Evolutionary conservation across 768 basidiomycete species (phyloP).

Genomic region (Rubroboletus pulcherrimus): DNA sequence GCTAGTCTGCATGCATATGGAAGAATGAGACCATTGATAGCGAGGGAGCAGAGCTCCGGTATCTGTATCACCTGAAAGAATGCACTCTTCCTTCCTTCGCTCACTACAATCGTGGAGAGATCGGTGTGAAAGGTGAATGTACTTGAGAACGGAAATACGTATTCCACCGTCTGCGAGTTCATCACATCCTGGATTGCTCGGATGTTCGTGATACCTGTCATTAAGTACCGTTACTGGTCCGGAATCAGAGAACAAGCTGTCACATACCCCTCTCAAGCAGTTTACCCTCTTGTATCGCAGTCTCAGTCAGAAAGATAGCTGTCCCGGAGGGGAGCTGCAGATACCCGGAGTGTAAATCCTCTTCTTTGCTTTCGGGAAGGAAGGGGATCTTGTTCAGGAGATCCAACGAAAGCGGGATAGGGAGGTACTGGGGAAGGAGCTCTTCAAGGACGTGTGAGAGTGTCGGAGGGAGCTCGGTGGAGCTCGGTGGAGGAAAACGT

Average conservation of each 20-base stretch:
- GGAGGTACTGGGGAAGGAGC: slow-evolving; percentile 54
- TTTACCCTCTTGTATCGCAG: slow-evolving; percentile 63
- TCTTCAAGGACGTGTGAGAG: slow-evolving; percentile 53
- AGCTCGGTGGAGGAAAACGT: slow-evolving; percentile 49
- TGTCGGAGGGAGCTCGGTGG: slow-evolving; percentile 36
- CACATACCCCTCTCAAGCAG: slow-evolving; percentile 47
- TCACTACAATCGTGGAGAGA: slow-evolving; percentile 57
- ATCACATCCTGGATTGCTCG: slow-evolving; percentile 62
- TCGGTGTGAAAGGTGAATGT: slow-evolving; percentile 71
- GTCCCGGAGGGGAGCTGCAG: slow-evolving; percentile 68
- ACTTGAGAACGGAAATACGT: slow-evolving; percentile 70
- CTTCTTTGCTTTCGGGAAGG: slow-evolving; percentile 61
- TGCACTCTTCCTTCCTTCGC: slow-evolving; percentile 63
- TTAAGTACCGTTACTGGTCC: neutral
- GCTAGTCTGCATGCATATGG: slow-evolving; percentile 47
- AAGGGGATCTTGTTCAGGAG: slow-evolving; percentile 57
- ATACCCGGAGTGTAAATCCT: slow-evolving; percentile 71
- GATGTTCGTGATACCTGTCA: slow-evolving; percentile 59
- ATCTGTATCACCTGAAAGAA: slow-evolving; percentile 58
- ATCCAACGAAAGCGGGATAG: slow-evolving; percentile 59
- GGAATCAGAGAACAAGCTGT: neutral
- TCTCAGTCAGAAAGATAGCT: slow-evolving; percentile 60
- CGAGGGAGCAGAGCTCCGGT: too few relatives aligned
- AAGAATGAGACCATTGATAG: neutral
- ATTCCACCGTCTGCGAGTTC: slow-evolving; percentile 61